These are phyloP conservation scores for Ligustrum vulgare DNA, from an alignment of 257 asterid genomes.

Conservation along the genomic window DNA sequence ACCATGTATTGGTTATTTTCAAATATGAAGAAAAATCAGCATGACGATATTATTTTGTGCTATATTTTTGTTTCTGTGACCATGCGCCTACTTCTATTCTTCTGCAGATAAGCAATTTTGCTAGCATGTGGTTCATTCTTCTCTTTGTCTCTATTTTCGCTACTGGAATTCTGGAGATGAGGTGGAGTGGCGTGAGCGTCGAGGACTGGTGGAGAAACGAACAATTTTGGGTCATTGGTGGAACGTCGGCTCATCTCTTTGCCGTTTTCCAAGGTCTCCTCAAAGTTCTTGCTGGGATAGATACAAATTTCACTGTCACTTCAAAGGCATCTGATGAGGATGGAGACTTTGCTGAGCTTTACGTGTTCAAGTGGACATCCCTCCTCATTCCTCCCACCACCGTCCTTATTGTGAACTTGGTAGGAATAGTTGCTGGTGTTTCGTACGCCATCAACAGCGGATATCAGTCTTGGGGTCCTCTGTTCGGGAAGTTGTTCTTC, in stretches of 20 bases:
- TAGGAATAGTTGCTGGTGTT: slow-evolving; percentile 88
- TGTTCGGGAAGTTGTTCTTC: slow-evolving; percentile 72
- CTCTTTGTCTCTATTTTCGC: slow-evolving; percentile 76
- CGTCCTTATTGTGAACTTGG: slow-evolving; percentile 67
- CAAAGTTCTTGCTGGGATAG: slow-evolving; percentile 88
- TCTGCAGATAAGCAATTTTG: slow-evolving; percentile 84
- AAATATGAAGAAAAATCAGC: too few species aligned
- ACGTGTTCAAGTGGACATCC: slow-evolving; percentile 85
- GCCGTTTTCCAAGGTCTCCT: slow-evolving; percentile 93
- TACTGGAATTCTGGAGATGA: slow-evolving; percentile 78
- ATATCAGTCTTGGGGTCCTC: slow-evolving; percentile 91
- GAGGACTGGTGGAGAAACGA: slow-evolving; percentile 99
- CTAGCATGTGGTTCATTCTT: slow-evolving; percentile 85
- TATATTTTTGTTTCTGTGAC: neutral
- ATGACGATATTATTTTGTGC: too few species aligned
- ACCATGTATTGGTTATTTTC: too few species aligned
- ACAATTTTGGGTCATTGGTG: slow-evolving; percentile 96
- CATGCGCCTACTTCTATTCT: slow-evolving; percentile 10
- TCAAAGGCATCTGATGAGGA: slow-evolving; percentile 82
- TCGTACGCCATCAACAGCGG: slow-evolving; percentile 86
- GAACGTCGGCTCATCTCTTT: slow-evolving; percentile 85
- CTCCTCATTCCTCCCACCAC: slow-evolving; percentile 92
- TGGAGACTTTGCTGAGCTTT: slow-evolving; percentile 74
- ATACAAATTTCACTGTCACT: slow-evolving; percentile 85
- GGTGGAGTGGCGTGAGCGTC: slow-evolving; percentile 85